Evolutionary conservation across 176 grass and related monocot genomes (phyloP).

Genomic region (Oryza nivara): DNA sequence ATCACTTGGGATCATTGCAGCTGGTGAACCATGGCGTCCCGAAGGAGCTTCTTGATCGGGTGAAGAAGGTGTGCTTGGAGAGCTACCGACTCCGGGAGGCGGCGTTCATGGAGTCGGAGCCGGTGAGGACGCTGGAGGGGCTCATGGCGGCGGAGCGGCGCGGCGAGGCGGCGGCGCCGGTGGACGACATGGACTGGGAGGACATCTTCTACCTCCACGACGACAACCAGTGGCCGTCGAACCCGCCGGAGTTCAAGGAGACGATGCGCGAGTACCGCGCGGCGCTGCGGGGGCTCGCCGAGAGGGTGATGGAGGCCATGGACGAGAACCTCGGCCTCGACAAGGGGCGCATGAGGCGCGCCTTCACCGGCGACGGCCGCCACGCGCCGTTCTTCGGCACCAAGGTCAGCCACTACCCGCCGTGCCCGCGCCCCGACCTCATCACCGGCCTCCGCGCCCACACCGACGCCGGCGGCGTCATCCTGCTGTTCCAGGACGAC

Average conservation of each 20-base stretch:
- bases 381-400: constrained; percentile 59
- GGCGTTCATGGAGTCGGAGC: constrained; percentile 47
- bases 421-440: constrained; percentile 70
- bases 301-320: constrained; percentile 59
- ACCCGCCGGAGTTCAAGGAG: constrained; percentile 59
- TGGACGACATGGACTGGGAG: constrained; percentile 70
- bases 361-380: constrained; percentile 45
- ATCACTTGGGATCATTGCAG: neutral
- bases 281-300: constrained; percentile 41
- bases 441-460: constrained; percentile 67
- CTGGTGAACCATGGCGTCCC: constrained; percentile 62
- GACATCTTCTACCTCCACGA: constrained; percentile 67
- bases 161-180: constrained; percentile 31
- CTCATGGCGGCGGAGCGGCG: constrained; percentile 23
- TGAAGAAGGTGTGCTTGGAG: constrained; percentile 63
- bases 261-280: constrained; percentile 68
- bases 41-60: constrained; percentile 51
- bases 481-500: constrained; percentile 78
- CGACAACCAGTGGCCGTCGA: constrained; percentile 51
- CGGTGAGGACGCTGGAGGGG: constrained; percentile 33
- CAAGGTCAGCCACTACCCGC: constrained; percentile 85
- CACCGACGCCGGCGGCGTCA: constrained; percentile 71
- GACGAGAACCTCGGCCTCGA: constrained; percentile 62
- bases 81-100: constrained; percentile 55
- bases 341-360: constrained; percentile 38